Evolutionary conservation across 192 early-diverging fungal genomes (phyloP), one percentile per base, ranked within the genome.

Genomic region (Backusella macrospora): DNA sequence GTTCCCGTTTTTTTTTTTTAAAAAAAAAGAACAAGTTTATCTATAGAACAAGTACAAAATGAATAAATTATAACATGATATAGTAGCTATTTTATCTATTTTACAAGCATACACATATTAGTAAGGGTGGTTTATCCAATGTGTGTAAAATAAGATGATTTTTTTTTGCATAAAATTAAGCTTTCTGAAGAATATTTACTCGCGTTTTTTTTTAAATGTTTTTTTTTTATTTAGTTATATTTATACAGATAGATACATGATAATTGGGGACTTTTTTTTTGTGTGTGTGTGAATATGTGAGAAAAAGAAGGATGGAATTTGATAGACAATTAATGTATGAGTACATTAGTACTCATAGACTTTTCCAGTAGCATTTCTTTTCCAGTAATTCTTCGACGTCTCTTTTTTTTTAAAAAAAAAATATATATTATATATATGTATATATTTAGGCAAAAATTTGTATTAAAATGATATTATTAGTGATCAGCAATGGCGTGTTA

Each of bases 301-400:
- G 18, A 18, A 16, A 16, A 8, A 49, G n/a, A 18, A 8, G 9
- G 48, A 9, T 16, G 18, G 16, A 23, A 12, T 5, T 3, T 26
- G 52, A 59, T 10, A 26, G 52, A 43, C 10, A 4, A 12, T 26
- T 59, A 59, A 23, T 59, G 18, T 59, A 59, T 59, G 52, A 59
- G 21, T 2, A 59, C 26, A 59, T 59, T 59, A 59, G 12, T 12
- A 59, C 18, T 26, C 2, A 59, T 26, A 13, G 21, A 23, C 13
- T 26, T 26, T n/a, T 59, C 52, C 52, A 59, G 8, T 59, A 59
- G 10, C 52, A 59, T 59, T 59, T 59, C 52, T 26, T 59, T 59
- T 59, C 52, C 52, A 59, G 52, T 26, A 59, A 14, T 4, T 59
- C 52, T 59, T 59, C 52, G 21, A 3, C 52, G 52, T 59, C 52